Base-by-base conservation (phyloP, 2,329 filamentous ascomycete species). In the Chaetomiaceae sp. region DNA sequence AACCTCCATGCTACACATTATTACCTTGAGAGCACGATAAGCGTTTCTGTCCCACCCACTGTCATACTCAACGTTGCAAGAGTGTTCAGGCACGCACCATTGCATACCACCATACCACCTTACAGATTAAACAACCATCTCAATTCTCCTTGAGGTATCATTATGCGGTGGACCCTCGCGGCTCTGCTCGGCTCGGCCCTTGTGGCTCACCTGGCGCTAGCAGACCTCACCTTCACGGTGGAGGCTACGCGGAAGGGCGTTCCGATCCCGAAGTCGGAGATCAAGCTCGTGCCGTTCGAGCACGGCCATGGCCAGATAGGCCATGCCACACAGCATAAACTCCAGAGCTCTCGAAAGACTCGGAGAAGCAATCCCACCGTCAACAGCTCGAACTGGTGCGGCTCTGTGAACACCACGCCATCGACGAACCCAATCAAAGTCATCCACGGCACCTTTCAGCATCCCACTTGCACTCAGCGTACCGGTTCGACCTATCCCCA, bases 311-410 rank as follows among this genome's bases (percentile, higher is more conserved):
- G 48, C 45, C 50, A 40, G 21, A 43, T 44, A 16, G 44, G 37
- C 39, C 30, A 40, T n/a, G 16, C 3, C 14, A 19, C 31, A 21
- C 23, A 31, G 9, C 38, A 0, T n/a, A 40, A n/a, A 10, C 14
- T n/a, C 17, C 6, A 27, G 25, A 27, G 25, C 10, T 31, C 51
- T 14, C 43, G 43, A 30, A 54, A 39, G 48, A 41, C 21, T 1
- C 50, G 46, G 21, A 50, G 56, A 35, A 16, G 51, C 23, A 62
- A 60, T 34, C 27, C 55, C 2, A 50, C 25, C 6, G 48, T 42
- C 23, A 47, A 27, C 30, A 61, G 56, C 33, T 40, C 41, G 40
- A 63, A 63, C 53, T 63, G 61, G 61, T 63, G 61, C 44, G 61
- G 61, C 2, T 52, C 60, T 3, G 60, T 62, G 10, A 55, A 51